Conservation (phyloP, 192 early-diverging fungal species). For the Funneliformis geosporum region DNA sequence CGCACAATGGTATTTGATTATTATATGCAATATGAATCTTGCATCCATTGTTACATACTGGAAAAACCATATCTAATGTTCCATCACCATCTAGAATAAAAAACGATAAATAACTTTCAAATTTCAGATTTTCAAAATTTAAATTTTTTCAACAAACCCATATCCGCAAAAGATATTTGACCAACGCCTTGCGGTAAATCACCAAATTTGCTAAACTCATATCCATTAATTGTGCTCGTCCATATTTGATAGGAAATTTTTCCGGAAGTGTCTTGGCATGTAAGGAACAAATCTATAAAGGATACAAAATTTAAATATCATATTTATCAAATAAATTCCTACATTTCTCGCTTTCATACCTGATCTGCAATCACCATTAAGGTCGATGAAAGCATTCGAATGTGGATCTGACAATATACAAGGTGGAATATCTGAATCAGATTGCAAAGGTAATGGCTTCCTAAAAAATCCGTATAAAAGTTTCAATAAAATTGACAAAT, state of each 20-base stretch:
- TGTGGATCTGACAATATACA: slow-evolving; percentile 80
- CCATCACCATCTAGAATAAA: slow-evolving; percentile 80
- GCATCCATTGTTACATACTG: slow-evolving; percentile 60
- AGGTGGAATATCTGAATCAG: slow-evolving; percentile 16
- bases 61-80: slow-evolving; percentile 80
- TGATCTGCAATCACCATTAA: slow-evolving; percentile 89
- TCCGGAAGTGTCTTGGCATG: slow-evolving; percentile 53
- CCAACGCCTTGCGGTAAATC: slow-evolving; percentile 68
- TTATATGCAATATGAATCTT: slow-evolving; percentile 81
- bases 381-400: slow-evolving; percentile 90
- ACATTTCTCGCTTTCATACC: slow-evolving; percentile 40
- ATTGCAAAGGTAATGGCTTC: background rate
- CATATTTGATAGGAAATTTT: slow-evolving; percentile 72
- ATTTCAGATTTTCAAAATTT: background rate
- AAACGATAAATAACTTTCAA: slow-evolving; percentile 15
- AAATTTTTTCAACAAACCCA: slow-evolving; percentile 49
- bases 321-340: background rate
- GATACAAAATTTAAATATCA: background rate
- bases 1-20: slow-evolving; percentile 78
- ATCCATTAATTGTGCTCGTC: slow-evolving; percentile 68
- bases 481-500: background rate
- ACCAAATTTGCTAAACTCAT: slow-evolving; percentile 59
- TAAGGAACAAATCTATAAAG: slow-evolving; percentile 67
- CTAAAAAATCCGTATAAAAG: slow-evolving; percentile 13
- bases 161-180: slow-evolving; percentile 86